phyloP scores from a whole-genome alignment of 2,329 filamentous ascomycete species.

The Aureobasidium mangrovei region DNA sequence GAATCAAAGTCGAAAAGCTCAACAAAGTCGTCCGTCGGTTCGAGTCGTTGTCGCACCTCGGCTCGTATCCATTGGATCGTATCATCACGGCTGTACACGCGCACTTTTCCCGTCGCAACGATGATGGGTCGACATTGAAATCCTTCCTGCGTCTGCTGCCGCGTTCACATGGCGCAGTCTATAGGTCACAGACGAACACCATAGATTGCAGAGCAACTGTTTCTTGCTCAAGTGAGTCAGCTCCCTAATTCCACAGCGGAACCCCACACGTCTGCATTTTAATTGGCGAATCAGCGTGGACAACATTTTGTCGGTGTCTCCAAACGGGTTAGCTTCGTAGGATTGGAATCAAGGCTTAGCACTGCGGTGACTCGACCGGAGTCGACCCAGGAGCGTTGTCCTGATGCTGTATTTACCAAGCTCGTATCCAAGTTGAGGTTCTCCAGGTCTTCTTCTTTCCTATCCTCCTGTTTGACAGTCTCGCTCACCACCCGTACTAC shows the following conservation, averaged over 20 bases:
- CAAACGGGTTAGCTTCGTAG: neutral
- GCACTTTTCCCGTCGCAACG: no score
- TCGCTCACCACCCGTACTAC: slow-evolving; percentile 6
- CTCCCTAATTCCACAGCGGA: neutral
- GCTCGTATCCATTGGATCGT: neutral
- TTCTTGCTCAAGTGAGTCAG: slow-evolving; percentile 2
- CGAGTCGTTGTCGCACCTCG: neutral
- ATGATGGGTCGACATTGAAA: neutral
- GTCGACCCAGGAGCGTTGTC: neutral
- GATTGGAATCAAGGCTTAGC: slow-evolving; percentile 6
- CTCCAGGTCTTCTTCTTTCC: slow-evolving; percentile 3
- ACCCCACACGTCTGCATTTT: neutral
- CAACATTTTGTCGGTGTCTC: no score
- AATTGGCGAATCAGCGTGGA: no score
- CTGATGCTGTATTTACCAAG: slow-evolving; percentile 8
- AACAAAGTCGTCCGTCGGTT: neutral
- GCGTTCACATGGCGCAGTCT: neutral
- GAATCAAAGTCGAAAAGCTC: neutral
- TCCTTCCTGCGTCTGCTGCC: neutral
- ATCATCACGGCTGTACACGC: neutral
- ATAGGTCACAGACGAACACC: neutral
- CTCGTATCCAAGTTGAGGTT: slow-evolving; percentile 2
- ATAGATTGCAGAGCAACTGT: neutral
- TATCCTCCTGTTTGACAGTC: slow-evolving; percentile 6
- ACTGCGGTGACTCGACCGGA: slow-evolving; percentile 5